phyloP scores from a whole-genome alignment of 495 filamentous ascomycete genomes.

The Penicillium desertorum region DNA sequence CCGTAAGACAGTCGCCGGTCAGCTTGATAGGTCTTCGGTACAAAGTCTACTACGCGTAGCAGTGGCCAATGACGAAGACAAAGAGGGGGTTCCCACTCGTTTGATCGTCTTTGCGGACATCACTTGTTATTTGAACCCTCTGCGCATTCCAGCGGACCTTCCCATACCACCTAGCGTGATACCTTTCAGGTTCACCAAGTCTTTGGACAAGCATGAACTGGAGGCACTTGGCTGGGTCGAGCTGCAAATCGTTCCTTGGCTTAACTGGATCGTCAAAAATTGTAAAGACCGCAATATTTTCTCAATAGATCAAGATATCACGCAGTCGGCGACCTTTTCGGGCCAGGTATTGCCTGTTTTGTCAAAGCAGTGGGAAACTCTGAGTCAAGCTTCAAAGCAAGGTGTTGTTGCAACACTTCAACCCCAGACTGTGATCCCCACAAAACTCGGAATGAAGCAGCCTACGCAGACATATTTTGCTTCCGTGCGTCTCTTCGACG shows the following conservation, averaged over 20 bases:
- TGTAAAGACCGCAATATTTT: slow-evolving; percentile 47
- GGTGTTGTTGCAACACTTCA: slow-evolving; percentile 62
- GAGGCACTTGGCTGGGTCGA: slow-evolving; percentile 81
- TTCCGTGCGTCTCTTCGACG: slow-evolving; percentile 90
- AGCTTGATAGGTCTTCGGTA: slow-evolving; percentile 63
- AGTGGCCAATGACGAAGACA: slow-evolving; percentile 72
- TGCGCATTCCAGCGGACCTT: slow-evolving; percentile 74
- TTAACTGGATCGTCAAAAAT: slow-evolving; percentile 70
- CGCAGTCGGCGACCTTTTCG: slow-evolving; percentile 71
- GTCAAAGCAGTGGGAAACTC: slow-evolving; percentile 82
- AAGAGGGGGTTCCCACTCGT: slow-evolving; percentile 54
- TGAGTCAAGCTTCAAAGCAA: slow-evolving; percentile 64
- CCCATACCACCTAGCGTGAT: slow-evolving; percentile 81
- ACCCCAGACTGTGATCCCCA: slow-evolving; percentile 77
- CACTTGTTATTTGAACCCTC: slow-evolving; percentile 67
- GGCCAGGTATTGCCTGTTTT: slow-evolving; percentile 72
- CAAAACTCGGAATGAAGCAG: slow-evolving; percentile 83
- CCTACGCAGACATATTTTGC: slow-evolving; percentile 88
- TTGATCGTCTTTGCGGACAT: slow-evolving; percentile 77
- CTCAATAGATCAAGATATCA: slow-evolving; percentile 59
- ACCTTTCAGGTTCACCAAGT: slow-evolving; percentile 74
- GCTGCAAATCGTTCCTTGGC: slow-evolving; percentile 78
- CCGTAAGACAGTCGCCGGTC: slow-evolving; percentile 60
- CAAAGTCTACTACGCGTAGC: slow-evolving; percentile 72
- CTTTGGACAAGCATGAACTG: slow-evolving; percentile 59